A percentile compares a stretch with the other conserved stretches of the same genome.
These are phyloP conservation scores for Purshia tridentata DNA, from an alignment of 306 rosid species.

Conservation along the genomic window DNA sequence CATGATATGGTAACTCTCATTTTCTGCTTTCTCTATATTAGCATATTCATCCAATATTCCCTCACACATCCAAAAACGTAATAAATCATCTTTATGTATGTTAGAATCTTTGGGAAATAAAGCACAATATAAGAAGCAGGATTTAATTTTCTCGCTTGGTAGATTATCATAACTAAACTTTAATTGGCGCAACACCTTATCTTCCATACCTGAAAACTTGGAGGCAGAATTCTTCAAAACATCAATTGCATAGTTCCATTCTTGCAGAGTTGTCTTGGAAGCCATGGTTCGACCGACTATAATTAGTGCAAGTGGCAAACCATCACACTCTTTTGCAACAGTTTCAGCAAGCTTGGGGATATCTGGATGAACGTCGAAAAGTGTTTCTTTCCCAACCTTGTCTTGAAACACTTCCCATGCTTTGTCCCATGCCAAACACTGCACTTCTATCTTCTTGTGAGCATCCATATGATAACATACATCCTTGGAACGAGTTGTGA, in stretches of 20 bases:
- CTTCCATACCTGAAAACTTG: slow-evolving; percentile 5
- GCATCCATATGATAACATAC: slow-evolving; percentile 32
- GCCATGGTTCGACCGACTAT: slow-evolving; percentile 20
- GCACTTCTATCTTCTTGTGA: background rate
- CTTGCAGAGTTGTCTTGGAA: background rate
- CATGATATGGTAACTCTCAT: slow-evolving; percentile 6
- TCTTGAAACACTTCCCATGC: slow-evolving; percentile 20
- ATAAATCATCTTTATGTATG: background rate
- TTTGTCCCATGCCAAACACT: background rate
- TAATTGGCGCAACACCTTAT: slow-evolving; percentile 13
- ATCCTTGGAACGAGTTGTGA: slow-evolving; percentile 28
- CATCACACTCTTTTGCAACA: slow-evolving; percentile 9
- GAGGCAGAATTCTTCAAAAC: slow-evolving; percentile 9
- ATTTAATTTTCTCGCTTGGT: background rate
- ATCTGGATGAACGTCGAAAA: slow-evolving; percentile 3
- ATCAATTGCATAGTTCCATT: slow-evolving; percentile 19
- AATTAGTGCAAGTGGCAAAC: slow-evolving; percentile 22
- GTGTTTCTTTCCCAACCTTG: slow-evolving; percentile 5
- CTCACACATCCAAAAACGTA: slow-evolving; percentile 15
- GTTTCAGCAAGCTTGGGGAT: slow-evolving; percentile 1
- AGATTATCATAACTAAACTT: slow-evolving; percentile 22
- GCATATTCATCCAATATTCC: slow-evolving; percentile 1
- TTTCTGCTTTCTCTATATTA: background rate
- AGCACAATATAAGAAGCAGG: no score
- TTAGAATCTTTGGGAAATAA: background rate